Evolutionary conservation across 2,329 filamentous ascomycete genomes (phyloP).

Genomic region (Phyllosticta citribraziliensis): DNA sequence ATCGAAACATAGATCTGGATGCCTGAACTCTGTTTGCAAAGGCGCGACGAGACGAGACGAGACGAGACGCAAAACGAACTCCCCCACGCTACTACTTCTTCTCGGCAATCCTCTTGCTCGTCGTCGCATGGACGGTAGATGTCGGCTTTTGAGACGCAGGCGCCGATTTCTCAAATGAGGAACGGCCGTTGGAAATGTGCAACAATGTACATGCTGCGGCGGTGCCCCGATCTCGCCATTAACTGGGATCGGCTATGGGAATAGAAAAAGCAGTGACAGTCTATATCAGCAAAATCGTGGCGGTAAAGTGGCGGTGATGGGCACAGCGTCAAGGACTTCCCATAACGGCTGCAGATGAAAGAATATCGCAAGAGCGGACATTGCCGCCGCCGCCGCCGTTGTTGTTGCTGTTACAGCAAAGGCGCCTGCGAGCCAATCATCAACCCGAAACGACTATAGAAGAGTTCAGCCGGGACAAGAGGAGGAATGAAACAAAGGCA

Average conservation of each 20-base stretch:
- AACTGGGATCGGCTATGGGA: not conserved
- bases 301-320: not conserved
- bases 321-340: not conserved
- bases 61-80: slow-evolving; percentile 3
- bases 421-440: not conserved
- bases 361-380: not conserved
- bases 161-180: not conserved
- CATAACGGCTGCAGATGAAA: not conserved
- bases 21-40: not conserved
- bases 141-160: not conserved
- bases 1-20: not conserved
- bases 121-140: not conserved
- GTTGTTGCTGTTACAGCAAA: not conserved
- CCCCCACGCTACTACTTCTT: no score
- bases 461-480: not conserved
- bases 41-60: slow-evolving; percentile 1
- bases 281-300: not conserved
- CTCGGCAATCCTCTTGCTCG: not conserved
- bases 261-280: not conserved
- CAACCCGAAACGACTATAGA: not conserved
- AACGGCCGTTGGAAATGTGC: not conserved
- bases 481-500: not conserved
- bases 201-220: not conserved
- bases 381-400: not conserved
- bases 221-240: not conserved